Base-by-base conservation (phyloP, 768 basidiomycete genomes). In the Psilocybe cyanescens region DNA sequence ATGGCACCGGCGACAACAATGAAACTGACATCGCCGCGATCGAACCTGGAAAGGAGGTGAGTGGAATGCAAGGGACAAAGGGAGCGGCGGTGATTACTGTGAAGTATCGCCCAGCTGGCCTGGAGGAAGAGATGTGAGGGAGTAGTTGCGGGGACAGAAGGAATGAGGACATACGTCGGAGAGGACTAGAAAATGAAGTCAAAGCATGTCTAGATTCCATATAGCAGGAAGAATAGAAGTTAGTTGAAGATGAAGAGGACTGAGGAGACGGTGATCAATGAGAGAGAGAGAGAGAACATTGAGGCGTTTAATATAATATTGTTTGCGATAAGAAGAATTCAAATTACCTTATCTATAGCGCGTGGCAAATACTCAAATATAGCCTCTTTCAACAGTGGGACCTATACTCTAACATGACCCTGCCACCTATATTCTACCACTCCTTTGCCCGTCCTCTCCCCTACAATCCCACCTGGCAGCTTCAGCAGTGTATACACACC, bases 381-480 rank as follows among this genome's bases (percentile, higher is more conserved):
- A 44, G 30, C 35, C 33, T 44, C 31, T 47, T 53, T 19, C 24
- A 24, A 24, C 24, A 24, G 24, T 24, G 24, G 24, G 24, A 24
- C 24, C 24, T 24, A 16, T 45, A 44, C 9, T 44, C 35, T 8
- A 24, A 24, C 31, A 63, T 65, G 62, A 33, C 60, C 41, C 56
- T 86, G 33, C 83, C 87, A 19, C 89, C 94, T 8, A 79, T 95
- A 55, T 73, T 89, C 63, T 94, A 88, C 73, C 91, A 97, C 71
- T 79, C 85, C 70, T 96, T 97, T 75, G 77, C 74, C 35, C 77
- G 74, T n/a, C 95, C 95, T 28, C 71, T 97, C 37, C 91, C 93
- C 0, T 98, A 97, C 70, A 71, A 76, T 7, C 79, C 78, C 39
- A 86, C 90, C 0, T 83, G 94, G 44, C 78, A 78, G 2, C 76